A percentile compares a stretch with the other conserved stretches of the same genome.
phyloP scores from a whole-genome alignment of 306 rosid genomes.

The Lathyrus sativus region DNA sequence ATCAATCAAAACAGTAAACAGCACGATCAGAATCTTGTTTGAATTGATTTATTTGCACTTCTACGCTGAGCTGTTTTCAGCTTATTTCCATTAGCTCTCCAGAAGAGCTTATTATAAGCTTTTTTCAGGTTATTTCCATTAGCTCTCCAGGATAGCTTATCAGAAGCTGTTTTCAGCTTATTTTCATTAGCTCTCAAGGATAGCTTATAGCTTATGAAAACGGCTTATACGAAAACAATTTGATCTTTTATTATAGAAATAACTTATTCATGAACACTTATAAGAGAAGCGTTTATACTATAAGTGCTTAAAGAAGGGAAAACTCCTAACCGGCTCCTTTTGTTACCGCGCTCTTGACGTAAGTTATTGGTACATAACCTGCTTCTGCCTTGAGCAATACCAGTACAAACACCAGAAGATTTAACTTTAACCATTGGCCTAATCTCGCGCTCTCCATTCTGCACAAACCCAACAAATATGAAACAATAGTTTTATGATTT shows the following conservation, averaged over 20 bases:
- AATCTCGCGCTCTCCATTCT: slow-evolving; percentile 61
- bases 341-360: slow-evolving; percentile 58
- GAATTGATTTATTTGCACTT: neutral
- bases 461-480: slow-evolving; percentile 38
- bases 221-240: neutral
- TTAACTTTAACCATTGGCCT: slow-evolving; percentile 55
- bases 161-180: neutral
- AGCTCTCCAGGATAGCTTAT: neutral
- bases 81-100: neutral
- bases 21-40: neutral
- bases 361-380: slow-evolving; percentile 67
- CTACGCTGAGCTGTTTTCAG: neutral
- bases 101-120: neutral
- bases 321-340: slow-evolving; percentile 87
- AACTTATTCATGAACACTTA: neutral
- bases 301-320: neutral
- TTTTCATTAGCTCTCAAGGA: neutral
- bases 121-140: neutral
- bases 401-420: slow-evolving; percentile 44
- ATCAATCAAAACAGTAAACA: slow-evolving; percentile 20
- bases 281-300: neutral
- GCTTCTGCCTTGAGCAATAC: slow-evolving; percentile 55
- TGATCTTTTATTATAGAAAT: neutral
- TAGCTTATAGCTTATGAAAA: neutral
- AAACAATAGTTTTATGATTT: slow-evolving; percentile 9